These are phyloP conservation scores for Umbelopsis ramanniana DNA, from an alignment of 192 early-diverging fungal genomes.

Conservation along the genomic window DNA sequence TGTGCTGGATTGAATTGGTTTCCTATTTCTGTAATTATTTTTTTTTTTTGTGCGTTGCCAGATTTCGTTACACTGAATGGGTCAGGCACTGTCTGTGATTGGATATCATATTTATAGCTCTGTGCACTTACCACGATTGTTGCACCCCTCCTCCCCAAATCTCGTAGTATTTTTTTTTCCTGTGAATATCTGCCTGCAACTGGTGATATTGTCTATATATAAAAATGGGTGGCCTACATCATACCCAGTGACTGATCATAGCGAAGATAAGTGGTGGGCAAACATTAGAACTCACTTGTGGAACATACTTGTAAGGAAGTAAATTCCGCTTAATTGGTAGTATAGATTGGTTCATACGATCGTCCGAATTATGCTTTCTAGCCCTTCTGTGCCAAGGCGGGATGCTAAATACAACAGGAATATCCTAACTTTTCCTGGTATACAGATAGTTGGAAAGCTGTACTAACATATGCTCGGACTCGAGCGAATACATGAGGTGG, in stretches of 20 bases:
- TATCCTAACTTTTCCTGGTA: neutral
- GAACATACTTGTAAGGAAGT: neutral
- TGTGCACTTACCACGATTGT: neutral
- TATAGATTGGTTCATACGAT: neutral
- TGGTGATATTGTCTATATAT: no score
- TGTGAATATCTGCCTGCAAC: no score
- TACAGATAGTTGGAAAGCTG: no score
- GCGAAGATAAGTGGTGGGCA: no score
- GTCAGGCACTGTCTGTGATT: neutral
- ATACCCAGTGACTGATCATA: no score
- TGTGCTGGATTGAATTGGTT: neutral
- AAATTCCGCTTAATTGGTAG: constrained; percentile 16
- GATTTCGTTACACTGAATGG: neutral
- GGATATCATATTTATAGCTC: constrained; percentile 10
- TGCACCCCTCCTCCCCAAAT: neutral
- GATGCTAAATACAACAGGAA: neutral
- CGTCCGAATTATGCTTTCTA: neutral
- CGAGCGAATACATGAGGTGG: no score
- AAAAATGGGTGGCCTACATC: no score
- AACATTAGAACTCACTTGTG: neutral
- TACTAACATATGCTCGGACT: no score
- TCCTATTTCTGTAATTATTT: constrained; percentile 6
- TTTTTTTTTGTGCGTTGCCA: neutral
- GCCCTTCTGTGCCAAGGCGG: neutral
- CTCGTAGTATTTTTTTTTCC: no score